Evolutionary conservation across 1,284 basidiomycete genomes (phyloP).

Genomic region (Moniliella sp.): DNA sequence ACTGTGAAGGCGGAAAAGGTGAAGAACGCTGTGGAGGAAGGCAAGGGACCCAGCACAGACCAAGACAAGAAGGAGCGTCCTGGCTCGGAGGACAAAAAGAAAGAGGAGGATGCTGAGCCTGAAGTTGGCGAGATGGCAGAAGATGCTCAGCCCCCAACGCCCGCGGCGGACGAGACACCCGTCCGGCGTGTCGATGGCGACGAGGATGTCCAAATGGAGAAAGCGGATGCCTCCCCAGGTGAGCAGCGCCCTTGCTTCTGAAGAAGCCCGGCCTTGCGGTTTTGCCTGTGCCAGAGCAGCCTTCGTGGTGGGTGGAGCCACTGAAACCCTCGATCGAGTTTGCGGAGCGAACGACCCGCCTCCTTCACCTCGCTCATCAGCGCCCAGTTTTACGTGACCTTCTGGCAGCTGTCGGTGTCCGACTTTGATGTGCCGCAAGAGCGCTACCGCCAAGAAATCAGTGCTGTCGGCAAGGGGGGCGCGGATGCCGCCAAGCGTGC

Average conservation of each 20-base stretch:
- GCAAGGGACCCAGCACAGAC: background rate
- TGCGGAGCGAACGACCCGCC: no score
- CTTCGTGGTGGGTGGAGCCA: no score
- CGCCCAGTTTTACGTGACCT: conserved; percentile 25
- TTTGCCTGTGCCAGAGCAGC: no score
- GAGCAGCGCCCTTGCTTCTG: background rate
- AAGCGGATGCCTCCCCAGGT: background rate
- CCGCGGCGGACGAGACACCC: conserved; percentile 7
- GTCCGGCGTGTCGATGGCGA: conserved; percentile 5
- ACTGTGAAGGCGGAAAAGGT: no score
- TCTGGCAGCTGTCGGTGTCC: conserved; percentile 27
- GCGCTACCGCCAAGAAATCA: conserved; percentile 27
- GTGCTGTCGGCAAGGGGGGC: conserved; percentile 3
- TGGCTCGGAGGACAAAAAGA: conserved; percentile 1
- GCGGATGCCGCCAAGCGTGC: conserved; percentile 9
- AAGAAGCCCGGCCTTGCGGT: no score
- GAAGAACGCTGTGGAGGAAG: no score
- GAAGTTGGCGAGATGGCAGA: background rate
- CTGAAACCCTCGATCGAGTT: no score
- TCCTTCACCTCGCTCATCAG: conserved; percentile 10
- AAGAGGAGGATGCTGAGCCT: background rate
- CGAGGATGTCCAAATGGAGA: conserved; percentile 5
- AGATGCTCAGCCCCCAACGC: conserved; percentile 1
- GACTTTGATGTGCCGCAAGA: conserved; percentile 30
- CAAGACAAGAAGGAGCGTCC: conserved; percentile 1